Percentiles rank a stretch among this genome's conserved stretches.
Conservation (phyloP, 2,329 filamentous ascomycete genomes). For the Clonostachys solani region DNA sequence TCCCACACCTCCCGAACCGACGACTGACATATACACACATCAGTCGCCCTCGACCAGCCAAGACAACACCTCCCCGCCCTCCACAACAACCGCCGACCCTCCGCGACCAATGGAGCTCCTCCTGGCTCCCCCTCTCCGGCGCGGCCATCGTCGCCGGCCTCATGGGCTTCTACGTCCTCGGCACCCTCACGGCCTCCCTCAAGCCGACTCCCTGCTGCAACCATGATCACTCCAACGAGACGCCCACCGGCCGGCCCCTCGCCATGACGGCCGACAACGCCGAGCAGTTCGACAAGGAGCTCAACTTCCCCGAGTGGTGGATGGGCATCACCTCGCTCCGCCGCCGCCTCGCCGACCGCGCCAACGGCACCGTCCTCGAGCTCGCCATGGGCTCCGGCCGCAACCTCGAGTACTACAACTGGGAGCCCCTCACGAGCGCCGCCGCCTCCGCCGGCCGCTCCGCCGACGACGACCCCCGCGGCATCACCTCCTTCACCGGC, state of each 20-base stretch:
- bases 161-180: slow-evolving; percentile 42
- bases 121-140: slow-evolving; percentile 39
- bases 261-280: slow-evolving; percentile 42
- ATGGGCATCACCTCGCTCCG: slow-evolving; percentile 52
- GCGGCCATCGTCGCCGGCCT: slow-evolving; percentile 37
- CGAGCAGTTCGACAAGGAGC: slow-evolving; percentile 51
- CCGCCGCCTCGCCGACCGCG: slow-evolving; percentile 38
- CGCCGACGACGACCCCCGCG: slow-evolving; percentile 5
- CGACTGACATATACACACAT: not conserved
- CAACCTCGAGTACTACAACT: slow-evolving; percentile 56
- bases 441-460: slow-evolving; percentile 7
- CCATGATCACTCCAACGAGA: slow-evolving; percentile 19
- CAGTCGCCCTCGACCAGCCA: not conserved
- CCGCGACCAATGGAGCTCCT: slow-evolving; percentile 27
- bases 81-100: slow-evolving; percentile 22
- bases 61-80: slow-evolving; percentile 5
- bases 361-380: slow-evolving; percentile 55
- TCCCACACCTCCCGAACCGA: not conserved
- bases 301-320: slow-evolving; percentile 52
- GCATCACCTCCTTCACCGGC: slow-evolving; percentile 54
- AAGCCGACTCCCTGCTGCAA: slow-evolving; percentile 16
- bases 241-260: slow-evolving; percentile 43
- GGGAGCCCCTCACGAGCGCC: slow-evolving; percentile 33
- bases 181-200: slow-evolving; percentile 28
- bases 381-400: slow-evolving; percentile 60